These are phyloP conservation scores for Nicotiana rustica DNA, from an alignment of 305 asterid species.

Conservation along the genomic window DNA sequence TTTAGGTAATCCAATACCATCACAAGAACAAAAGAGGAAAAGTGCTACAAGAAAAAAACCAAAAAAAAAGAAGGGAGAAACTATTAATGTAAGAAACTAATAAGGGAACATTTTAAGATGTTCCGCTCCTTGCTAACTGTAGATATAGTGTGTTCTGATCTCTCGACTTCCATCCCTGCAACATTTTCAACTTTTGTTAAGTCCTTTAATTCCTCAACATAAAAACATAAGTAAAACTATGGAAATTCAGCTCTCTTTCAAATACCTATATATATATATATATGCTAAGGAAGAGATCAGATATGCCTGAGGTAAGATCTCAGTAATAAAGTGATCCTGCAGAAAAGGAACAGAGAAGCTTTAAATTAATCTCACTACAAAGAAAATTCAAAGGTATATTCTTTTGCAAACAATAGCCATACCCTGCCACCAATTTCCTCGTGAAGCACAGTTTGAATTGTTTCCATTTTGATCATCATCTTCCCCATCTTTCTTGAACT, in stretches of 20 bases:
- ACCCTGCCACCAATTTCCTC: constrained; percentile 67
- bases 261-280: neutral
- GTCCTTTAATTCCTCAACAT: neutral
- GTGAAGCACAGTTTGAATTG: constrained; percentile 44
- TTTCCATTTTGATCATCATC: constrained; percentile 49
- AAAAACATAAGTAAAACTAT: neutral
- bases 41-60: neutral
- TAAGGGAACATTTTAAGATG: neutral
- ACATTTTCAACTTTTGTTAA: neutral
- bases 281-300: neutral
- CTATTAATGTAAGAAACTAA: neutral
- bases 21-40: neutral
- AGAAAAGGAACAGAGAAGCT: neutral
- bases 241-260: neutral
- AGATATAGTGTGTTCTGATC: neutral
- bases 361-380: neutral
- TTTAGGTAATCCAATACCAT: neutral
- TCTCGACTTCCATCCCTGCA: neutral
- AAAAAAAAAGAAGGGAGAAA: too few relatives aligned
- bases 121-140: neutral
- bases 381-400: neutral
- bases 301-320: neutral
- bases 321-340: constrained; percentile 53
- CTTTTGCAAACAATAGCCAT: neutral
- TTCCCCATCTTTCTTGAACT: constrained; percentile 40